Percentiles rank a stretch among this genome's conserved stretches.
Evolutionary conservation across 768 basidiomycete species (phyloP).

Genomic region (Lactarius quietus): DNA sequence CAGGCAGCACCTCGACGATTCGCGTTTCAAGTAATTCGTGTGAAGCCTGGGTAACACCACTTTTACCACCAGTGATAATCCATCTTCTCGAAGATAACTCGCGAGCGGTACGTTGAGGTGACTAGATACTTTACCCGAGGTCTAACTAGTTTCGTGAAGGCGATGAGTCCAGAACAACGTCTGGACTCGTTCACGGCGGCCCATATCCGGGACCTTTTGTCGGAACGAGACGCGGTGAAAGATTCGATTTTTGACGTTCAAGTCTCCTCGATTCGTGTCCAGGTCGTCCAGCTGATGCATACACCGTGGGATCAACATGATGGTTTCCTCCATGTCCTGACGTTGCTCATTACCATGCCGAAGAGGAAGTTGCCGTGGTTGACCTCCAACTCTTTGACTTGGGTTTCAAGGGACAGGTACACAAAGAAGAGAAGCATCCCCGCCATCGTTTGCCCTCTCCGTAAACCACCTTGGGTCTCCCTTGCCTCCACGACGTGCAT

Average conservation of each 20-base stretch:
- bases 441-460: conserved; percentile 17
- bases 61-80: conserved; percentile 17
- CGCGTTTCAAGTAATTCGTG: conserved; percentile 12
- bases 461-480: neutral
- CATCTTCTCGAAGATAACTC: conserved; percentile 19
- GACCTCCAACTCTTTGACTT: conserved; percentile 14
- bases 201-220: conserved; percentile 19
- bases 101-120: conserved; percentile 9
- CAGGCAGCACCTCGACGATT: conserved; percentile 3
- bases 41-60: conserved; percentile 22
- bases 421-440: conserved; percentile 8
- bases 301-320: conserved; percentile 3
- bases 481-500: conserved; percentile 7
- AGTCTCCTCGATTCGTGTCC: conserved; percentile 15
- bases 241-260: conserved; percentile 17
- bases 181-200: conserved; percentile 9
- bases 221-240: neutral
- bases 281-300: conserved; percentile 10
- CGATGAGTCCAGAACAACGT: conserved; percentile 17
- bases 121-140: neutral
- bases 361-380: conserved; percentile 12
- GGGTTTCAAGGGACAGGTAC: conserved; percentile 17
- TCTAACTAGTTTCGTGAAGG: conserved; percentile 5
- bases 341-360: neutral
- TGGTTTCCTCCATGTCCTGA: neutral